A percentile compares a stretch with the other conserved stretches of the same genome.
These are phyloP conservation scores for Cyphellophora europaea DNA, from an alignment of 2,329 filamentous ascomycete genomes.

Conservation along the genomic window DNA sequence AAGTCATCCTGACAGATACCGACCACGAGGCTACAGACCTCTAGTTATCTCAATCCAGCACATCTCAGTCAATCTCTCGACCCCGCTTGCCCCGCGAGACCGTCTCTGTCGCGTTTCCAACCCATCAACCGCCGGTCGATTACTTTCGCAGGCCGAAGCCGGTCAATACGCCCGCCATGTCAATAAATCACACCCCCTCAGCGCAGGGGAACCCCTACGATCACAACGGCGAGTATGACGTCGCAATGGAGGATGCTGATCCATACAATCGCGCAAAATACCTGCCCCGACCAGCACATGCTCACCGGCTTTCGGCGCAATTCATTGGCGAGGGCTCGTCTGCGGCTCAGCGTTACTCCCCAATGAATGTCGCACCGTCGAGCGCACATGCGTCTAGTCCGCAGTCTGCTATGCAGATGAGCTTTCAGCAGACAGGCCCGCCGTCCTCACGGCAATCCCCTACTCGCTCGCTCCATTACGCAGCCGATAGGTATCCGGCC, in stretches of 20 bases:
- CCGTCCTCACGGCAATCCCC: slow-evolving; percentile 65
- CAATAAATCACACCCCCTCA: slow-evolving; percentile 51
- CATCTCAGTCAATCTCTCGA: no score
- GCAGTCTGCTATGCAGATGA: slow-evolving; percentile 40
- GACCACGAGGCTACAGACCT: no score
- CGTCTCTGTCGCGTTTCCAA: no score
- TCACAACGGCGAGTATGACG: slow-evolving; percentile 57
- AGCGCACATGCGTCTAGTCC: slow-evolving; percentile 65
- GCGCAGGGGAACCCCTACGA: slow-evolving; percentile 55
- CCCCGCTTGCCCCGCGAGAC: no score
- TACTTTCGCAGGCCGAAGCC: no score
- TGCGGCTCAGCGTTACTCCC: slow-evolving; percentile 85
- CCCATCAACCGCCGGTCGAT: no score
- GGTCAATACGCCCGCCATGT: no score
- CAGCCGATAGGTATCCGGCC: slow-evolving; percentile 22
- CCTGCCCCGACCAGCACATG: slow-evolving; percentile 66
- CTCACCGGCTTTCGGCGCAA: slow-evolving; percentile 66
- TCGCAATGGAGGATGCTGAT: slow-evolving; percentile 83
- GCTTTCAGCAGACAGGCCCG: slow-evolving; percentile 42
- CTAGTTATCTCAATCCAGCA: no score
- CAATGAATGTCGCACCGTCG: slow-evolving; percentile 83
- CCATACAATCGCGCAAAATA: slow-evolving; percentile 82
- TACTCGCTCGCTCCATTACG: slow-evolving; percentile 46
- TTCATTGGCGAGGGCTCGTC: slow-evolving; percentile 65
- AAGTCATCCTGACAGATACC: no score